Evolutionary conservation across 768 basidiomycete genomes (phyloP), one percentile per base, ranked within the genome.

Genomic region (Leccinum barrowsii): DNA sequence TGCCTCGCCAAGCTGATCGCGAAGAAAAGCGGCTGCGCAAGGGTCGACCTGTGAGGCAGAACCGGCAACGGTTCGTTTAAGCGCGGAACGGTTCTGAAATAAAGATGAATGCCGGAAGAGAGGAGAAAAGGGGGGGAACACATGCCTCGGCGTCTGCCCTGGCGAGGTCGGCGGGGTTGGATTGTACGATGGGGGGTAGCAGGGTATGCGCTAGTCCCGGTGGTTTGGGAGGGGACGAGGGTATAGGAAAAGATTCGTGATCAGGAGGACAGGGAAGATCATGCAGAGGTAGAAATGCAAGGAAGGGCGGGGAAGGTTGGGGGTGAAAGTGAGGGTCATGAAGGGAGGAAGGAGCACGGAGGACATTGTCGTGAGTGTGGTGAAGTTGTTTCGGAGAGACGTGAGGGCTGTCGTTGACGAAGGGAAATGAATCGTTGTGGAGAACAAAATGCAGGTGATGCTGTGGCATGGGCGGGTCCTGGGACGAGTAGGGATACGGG

Each of bases 11-110:
- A 80, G 75, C 50, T 73, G 73, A 50, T 79, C 77, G 59, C 71
- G 77, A 51, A 80, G 71, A 63, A 80, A 81, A 17, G 70, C 70
- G n/a, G 78, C 74, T 0, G 80, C 78, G 58, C 63, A 75, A 21
- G 78, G 78, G 62, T 80, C 78, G 17, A 77, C 67, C 49, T 74
- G 73, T 13, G 72, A 67, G 21, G 64, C 50, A 7, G 66, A 52
- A 3, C 59, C 57, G 37, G 62, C 24, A 49, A 57, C 60, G 17
- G 65, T 13, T 44, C 73, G 73, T 44, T 70, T 74, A 3, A 57
- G 62, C 22, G 63, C 26, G 50, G 70, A 55, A 28, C 72, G 73
- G 55, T 58, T 72, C 72, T 73, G 59, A 22, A 48, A 21, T 24
- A 15, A 55, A 11, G 24, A 58, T 73, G 2, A 73, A 59, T 32